Evolutionary conservation across 176 grass and related monocot species (phyloP).

Genomic region (Aegilops tauschii): DNA sequence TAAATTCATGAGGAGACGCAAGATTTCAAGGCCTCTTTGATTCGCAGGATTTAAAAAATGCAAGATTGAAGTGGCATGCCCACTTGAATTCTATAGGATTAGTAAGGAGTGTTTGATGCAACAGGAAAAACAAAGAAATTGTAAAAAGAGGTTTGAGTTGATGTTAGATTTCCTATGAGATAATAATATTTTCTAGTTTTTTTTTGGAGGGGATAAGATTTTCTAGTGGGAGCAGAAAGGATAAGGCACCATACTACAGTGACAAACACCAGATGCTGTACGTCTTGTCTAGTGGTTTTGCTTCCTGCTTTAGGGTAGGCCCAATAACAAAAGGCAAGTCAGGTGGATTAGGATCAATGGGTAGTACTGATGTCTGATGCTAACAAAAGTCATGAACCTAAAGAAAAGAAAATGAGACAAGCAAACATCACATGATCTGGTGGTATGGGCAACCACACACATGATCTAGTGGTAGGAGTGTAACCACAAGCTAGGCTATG

Average conservation of each 20-base stretch:
- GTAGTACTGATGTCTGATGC: conserved; percentile 24
- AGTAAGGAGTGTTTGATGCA: too few species aligned
- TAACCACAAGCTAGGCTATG: conserved; percentile 10
- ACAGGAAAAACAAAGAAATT: too few species aligned
- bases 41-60: too few species aligned
- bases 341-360: conserved; percentile 53
- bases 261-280: conserved; percentile 32
- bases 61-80: too few species aligned
- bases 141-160: too few species aligned
- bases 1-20: background rate
- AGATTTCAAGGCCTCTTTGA: too few species aligned
- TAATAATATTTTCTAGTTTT: too few species aligned
- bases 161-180: too few species aligned
- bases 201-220: background rate
- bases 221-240: conserved; percentile 34
- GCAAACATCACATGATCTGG: conserved; percentile 18
- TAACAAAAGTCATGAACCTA: conserved; percentile 47
- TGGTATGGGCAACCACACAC: conserved; percentile 16
- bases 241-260: conserved; percentile 35
- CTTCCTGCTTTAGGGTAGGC: conserved; percentile 46
- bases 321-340: conserved; percentile 36
- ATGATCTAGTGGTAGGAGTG: background rate
- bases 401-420: conserved; percentile 18
- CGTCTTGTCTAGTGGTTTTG: conserved; percentile 44
- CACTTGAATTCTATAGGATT: too few species aligned